Conservation (phyloP, 352 stramenopile species). For the Phytophthora sansomeana region DNA sequence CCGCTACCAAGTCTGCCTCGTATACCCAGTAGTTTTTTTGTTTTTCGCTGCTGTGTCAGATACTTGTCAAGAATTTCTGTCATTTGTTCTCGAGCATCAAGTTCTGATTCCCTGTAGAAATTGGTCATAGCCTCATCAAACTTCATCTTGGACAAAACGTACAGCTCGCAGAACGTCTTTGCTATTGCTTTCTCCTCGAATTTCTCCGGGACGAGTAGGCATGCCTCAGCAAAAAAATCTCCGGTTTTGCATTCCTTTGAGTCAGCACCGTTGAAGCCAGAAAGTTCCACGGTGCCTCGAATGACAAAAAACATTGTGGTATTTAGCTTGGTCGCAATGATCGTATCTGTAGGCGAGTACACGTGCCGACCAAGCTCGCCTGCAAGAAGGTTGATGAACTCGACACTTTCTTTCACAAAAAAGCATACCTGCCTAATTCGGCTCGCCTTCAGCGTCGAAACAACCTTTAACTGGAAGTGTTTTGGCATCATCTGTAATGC, state of each 20-base stretch:
- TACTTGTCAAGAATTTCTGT: conserved; percentile 58
- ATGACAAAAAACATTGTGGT: conserved; percentile 83
- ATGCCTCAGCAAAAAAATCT: conserved; percentile 77
- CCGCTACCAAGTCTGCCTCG: conserved; percentile 32
- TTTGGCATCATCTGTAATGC: conserved; percentile 64
- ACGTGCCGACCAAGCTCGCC: conserved; percentile 55
- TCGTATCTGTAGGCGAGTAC: conserved; percentile 65
- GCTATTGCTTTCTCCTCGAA: conserved; percentile 78
- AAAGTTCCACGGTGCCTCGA: conserved; percentile 57
- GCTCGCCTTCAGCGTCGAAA: conserved; percentile 69
- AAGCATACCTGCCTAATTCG: conserved; percentile 77
- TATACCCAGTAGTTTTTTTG: conserved; percentile 74
- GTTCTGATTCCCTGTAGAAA: conserved; percentile 57
- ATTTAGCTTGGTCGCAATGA: conserved; percentile 80
- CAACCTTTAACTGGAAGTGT: conserved; percentile 70
- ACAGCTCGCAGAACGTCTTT: conserved; percentile 87
- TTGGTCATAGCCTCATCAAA: conserved; percentile 65
- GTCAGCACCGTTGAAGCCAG: conserved; percentile 54
- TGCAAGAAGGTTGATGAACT: conserved; percentile 74
- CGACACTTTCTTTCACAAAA: conserved; percentile 70
- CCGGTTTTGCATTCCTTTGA: conserved; percentile 68
- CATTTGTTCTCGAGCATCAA: conserved; percentile 49
- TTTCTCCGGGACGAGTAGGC: conserved; percentile 57
- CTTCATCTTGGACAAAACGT: conserved; percentile 67
- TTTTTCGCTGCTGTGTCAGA: conserved; percentile 72